phyloP scores from a whole-genome alignment of 2,329 filamentous ascomycete species.

The Colletotrichum chlorophyti region DNA sequence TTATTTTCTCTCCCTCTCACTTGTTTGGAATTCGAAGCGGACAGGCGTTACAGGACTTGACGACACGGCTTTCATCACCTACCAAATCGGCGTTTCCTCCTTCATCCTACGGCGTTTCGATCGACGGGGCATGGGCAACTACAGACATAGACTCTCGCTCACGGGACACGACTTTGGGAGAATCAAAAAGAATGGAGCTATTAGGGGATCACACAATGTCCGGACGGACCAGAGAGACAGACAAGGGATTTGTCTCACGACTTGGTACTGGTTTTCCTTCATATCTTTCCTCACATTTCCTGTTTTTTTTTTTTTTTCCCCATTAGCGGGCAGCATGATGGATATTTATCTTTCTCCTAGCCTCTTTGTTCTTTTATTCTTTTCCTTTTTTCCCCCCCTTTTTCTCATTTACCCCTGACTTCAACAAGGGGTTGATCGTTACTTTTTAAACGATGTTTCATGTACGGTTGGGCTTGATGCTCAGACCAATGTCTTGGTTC shows the following conservation, averaged over 20 bases:
- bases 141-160: constrained; percentile 28
- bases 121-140: constrained; percentile 32
- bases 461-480: constrained; percentile 7
- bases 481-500: neutral
- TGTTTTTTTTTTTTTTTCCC: constrained; percentile 22
- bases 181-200: constrained; percentile 6
- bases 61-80: constrained; percentile 1
- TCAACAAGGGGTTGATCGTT: neutral
- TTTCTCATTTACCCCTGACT: constrained; percentile 2
- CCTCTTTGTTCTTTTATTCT: neutral
- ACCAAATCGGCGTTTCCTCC: constrained; percentile 18
- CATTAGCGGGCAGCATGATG: constrained; percentile 25
- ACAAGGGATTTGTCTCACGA: constrained; percentile 19
- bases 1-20: too few species aligned
- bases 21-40: neutral
- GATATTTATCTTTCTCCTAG: too few species aligned
- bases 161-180: constrained; percentile 24
- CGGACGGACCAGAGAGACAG: constrained; percentile 10
- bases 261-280: constrained; percentile 25
- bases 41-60: neutral
- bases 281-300: constrained; percentile 15
- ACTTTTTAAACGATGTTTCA: neutral
- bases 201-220: constrained; percentile 9
- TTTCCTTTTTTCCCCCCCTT: constrained; percentile 11
- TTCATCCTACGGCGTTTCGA: constrained; percentile 23